These are phyloP conservation scores for Podaxis sp. DNA, from an alignment of 768 basidiomycete species.

Conservation along the genomic window DNA sequence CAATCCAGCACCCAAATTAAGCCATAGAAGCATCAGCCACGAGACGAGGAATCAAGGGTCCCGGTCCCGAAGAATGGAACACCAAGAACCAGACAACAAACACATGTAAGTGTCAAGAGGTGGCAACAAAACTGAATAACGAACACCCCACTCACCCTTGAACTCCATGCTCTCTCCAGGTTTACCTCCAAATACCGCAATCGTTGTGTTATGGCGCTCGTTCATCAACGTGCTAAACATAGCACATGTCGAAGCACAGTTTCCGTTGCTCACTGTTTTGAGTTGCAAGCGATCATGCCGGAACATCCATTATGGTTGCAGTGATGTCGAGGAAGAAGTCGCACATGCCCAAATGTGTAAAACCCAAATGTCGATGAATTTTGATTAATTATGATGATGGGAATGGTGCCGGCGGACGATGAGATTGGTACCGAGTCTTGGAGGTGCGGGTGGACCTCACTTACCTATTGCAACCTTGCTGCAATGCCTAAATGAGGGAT, in stretches of 20 bases:
- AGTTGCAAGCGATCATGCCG: neutral
- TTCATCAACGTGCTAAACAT: conserved; percentile 61
- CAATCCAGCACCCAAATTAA: neutral
- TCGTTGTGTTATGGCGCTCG: conserved; percentile 47
- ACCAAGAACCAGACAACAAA: neutral
- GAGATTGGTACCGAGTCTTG: neutral
- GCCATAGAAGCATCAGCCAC: neutral
- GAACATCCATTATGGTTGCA: neutral
- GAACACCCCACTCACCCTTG: conserved; percentile 30
- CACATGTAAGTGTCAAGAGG: neutral
- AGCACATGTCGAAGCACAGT: conserved; percentile 60
- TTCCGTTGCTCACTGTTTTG: conserved; percentile 34
- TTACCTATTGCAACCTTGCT: conserved; percentile 44
- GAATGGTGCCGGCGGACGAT: neutral
- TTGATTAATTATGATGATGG: neutral
- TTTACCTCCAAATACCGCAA: conserved; percentile 55
- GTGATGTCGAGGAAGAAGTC: neutral
- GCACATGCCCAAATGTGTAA: neutral
- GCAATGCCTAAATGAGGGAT: neutral
- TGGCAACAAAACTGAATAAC: neutral
- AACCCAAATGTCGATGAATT: neutral
- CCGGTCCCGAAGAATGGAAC: neutral
- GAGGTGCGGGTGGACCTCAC: conserved; percentile 5
- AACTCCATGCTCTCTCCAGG: conserved; percentile 45
- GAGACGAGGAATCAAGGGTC: neutral